Evolutionary conservation across 768 basidiomycete species (phyloP).

Genomic region (Steccherinum ochraceum): DNA sequence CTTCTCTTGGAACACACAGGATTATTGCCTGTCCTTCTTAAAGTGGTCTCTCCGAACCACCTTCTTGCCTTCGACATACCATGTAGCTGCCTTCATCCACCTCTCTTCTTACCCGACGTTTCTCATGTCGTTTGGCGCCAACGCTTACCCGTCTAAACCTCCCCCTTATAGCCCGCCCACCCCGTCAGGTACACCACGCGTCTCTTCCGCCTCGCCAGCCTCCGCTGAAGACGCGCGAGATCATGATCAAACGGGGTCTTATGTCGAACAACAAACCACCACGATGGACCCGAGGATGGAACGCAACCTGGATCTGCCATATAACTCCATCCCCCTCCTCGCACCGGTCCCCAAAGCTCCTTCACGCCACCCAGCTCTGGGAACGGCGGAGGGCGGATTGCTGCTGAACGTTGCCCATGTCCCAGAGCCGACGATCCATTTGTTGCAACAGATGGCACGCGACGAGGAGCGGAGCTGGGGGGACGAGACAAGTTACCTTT

Average conservation of each 20-base stretch:
- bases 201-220: background rate
- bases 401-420: background rate
- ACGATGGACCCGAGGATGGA: background rate
- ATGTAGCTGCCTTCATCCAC: background rate
- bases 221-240: background rate
- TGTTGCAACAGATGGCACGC: background rate
- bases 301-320: background rate
- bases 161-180: background rate
- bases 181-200: background rate
- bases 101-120: background rate
- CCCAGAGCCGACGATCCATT: background rate
- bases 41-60: background rate
- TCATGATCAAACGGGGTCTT: background rate
- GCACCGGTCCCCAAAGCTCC: background rate
- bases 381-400: background rate
- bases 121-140: background rate
- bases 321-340: background rate
- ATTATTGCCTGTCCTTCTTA: background rate
- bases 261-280: background rate
- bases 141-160: background rate
- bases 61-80: background rate
- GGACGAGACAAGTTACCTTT: background rate
- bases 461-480: background rate
- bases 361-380: too few relatives aligned
- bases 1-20: background rate